Base-by-base conservation (phyloP, 1,284 basidiomycete genomes). In the Afroboletus lepidellus region DNA sequence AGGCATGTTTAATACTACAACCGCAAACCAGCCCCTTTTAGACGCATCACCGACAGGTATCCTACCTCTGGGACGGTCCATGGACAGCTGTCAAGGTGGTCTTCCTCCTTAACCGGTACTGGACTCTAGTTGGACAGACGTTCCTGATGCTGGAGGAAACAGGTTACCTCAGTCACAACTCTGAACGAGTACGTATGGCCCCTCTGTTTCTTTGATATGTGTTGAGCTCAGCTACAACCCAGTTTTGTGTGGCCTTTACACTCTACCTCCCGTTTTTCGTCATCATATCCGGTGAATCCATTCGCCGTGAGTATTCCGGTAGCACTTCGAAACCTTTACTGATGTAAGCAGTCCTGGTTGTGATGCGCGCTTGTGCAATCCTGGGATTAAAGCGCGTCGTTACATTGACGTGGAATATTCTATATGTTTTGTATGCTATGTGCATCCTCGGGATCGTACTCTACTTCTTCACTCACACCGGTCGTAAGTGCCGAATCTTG, bases 61-160 rank as follows among this genome's bases (percentile, higher is more conserved):
- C 36, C 11, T 46, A 54, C 32, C 51, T 69, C 5, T 65, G 64
- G 64, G 18, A 45, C 39, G 30, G 41, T 1, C 56, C 50, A 8
- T 57, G 59, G 58, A 48, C 63, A 1, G 0, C 38, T n/a, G 52
- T 58, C 48, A 69, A 69, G 15, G 13, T 3, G 3, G 33, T 62
- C 20, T 67, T 67, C 41, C 39, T 69, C 2, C 11, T 62, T 25
- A 57, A 57, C 16, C 60, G 66, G 18, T 69, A 67, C 43, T 60
- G 49, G 11, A 67, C 49, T 38, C 30, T 69, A 51, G 21, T 57
- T 3, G 62, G 63, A 13, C 64, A 66, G 33, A 42, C 51, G 1
- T 46, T 62, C 32, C 25, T 65, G 2, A 38, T 55, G 32, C 32
- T 69, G 9, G 65, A 61, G 36, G 66, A 65, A 33, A 49, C 50